These are phyloP conservation scores for Zygosaccharomyces pseudorouxii DNA, from an alignment of 805 yeast genomes.

Conservation along the genomic window DNA sequence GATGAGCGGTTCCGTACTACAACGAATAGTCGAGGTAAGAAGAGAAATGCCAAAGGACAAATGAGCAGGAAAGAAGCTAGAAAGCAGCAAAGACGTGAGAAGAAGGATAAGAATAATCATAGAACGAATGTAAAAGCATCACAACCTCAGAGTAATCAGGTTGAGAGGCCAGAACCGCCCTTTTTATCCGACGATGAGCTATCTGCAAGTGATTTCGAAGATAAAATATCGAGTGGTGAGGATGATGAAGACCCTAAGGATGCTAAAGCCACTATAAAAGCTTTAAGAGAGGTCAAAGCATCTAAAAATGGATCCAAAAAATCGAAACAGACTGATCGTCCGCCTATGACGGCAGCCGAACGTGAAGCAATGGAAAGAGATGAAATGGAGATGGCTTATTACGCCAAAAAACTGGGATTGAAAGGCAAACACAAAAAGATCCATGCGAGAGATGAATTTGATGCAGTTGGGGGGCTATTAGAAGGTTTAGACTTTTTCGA, in stretches of 20 bases:
- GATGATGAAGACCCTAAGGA: conserved; percentile 32
- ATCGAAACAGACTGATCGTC: conserved; percentile 12
- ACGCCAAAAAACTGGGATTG: conserved; percentile 75
- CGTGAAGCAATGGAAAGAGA: conserved; percentile 50
- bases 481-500: conserved; percentile 56
- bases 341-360: conserved; percentile 41
- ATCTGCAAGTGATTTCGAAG: conserved; percentile 42
- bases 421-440: conserved; percentile 50
- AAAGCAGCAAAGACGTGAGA: conserved; percentile 38
- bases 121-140: not conserved
- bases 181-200: conserved; percentile 41
- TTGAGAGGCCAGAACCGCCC: conserved; percentile 17
- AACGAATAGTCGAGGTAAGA: conserved; percentile 29
- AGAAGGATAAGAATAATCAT: conserved; percentile 30
- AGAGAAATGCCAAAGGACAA: conserved; percentile 30
- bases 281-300: conserved; percentile 30
- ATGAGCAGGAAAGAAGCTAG: conserved; percentile 41
- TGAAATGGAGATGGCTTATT: conserved; percentile 75
- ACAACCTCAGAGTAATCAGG: conserved; percentile 1
- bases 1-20: conserved; percentile 36
- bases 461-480: conserved; percentile 73
- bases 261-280: conserved; percentile 37
- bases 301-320: conserved; percentile 19
- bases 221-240: conserved; percentile 34
- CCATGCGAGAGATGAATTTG: conserved; percentile 53